Evolutionary conservation across 441 rosid genomes (phyloP).

Genomic region (Arabidopsis hybrid): DNA sequence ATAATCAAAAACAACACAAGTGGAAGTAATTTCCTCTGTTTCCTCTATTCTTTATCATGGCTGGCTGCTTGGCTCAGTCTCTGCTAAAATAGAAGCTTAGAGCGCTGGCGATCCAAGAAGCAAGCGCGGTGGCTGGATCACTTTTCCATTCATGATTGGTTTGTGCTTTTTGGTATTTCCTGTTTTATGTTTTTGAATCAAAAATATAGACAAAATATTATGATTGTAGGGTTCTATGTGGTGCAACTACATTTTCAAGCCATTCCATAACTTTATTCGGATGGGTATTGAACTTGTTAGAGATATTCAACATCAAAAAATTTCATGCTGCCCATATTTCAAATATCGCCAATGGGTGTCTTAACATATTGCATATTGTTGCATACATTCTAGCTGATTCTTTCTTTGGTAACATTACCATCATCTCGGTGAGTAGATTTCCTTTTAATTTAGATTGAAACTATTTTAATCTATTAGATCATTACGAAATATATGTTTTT

Average conservation of each 20-base stretch:
- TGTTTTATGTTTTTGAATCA: not conserved
- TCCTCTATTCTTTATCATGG: slow-evolving; percentile 6
- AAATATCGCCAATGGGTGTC: slow-evolving; percentile 47
- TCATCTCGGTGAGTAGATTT: slow-evolving; percentile 27
- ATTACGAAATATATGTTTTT: no score
- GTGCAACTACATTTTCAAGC: slow-evolving; percentile 12
- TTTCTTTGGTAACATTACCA: slow-evolving; percentile 39
- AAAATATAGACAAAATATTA: not conserved
- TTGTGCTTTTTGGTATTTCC: slow-evolving; percentile 10
- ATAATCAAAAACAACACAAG: not conserved
- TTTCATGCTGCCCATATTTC: slow-evolving; percentile 50
- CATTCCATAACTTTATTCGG: slow-evolving; percentile 38
- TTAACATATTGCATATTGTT: slow-evolving; percentile 41
- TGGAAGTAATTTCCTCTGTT: not conserved
- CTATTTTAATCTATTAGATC: no score
- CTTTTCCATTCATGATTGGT: slow-evolving; percentile 51
- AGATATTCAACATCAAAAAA: slow-evolving; percentile 46
- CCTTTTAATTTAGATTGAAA: no score
- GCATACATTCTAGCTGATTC: slow-evolving; percentile 54
- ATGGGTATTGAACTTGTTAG: slow-evolving; percentile 49
- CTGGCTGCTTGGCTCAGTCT: not conserved
- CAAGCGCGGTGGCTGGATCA: slow-evolving; percentile 52
- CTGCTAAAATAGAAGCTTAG: slow-evolving; percentile 27
- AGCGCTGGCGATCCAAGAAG: not conserved
- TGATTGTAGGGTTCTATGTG: not conserved